Evolutionary conservation across 139 green algal genomes (phyloP).

Genomic region (Volvox reticuliferus): DNA sequence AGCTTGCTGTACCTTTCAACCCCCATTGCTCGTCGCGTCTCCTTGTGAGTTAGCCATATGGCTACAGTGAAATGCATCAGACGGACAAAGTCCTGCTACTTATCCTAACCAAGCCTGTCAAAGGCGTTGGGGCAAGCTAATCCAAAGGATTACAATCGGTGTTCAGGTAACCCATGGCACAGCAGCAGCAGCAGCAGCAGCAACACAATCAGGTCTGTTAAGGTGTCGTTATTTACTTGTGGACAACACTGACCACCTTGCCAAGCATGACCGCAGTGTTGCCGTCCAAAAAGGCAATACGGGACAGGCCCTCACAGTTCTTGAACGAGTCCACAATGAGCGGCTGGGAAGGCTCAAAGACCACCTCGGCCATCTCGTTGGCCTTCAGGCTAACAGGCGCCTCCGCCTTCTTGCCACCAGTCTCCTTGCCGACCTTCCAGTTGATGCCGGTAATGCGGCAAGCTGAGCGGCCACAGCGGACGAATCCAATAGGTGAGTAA

Average conservation of each 20-base stretch:
- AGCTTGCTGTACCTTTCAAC: no score
- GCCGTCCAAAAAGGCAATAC: slow-evolving; percentile 95
- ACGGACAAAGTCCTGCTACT: no score
- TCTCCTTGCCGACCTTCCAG: slow-evolving; percentile 97
- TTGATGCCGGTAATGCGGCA: slow-evolving; percentile 88
- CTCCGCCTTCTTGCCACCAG: slow-evolving; percentile 95
- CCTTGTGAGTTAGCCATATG: no score
- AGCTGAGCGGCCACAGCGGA: slow-evolving; percentile 90
- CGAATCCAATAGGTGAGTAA: slow-evolving; percentile 94
- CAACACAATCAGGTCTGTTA: no score
- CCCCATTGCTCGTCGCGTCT: no score
- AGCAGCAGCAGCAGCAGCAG: background rate
- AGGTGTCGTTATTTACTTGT: no score
- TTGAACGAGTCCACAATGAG: slow-evolving; percentile 94
- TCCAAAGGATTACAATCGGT: no score
- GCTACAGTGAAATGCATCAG: no score
- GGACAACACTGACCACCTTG: slow-evolving; percentile 82
- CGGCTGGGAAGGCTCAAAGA: slow-evolving; percentile 90
- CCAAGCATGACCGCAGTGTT: slow-evolving; percentile 97
- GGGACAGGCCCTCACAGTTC: slow-evolving; percentile 93
- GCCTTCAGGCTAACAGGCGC: slow-evolving; percentile 88
- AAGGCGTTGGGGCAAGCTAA: no score
- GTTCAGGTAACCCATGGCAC: no score
- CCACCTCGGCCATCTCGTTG: slow-evolving; percentile 92
- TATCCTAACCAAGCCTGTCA: no score